Evolutionary conservation across 225 moss, liverwort and hornwort genomes (phyloP), one percentile per base, ranked within the genome.

Genomic region (Pleurozium schreberi): DNA sequence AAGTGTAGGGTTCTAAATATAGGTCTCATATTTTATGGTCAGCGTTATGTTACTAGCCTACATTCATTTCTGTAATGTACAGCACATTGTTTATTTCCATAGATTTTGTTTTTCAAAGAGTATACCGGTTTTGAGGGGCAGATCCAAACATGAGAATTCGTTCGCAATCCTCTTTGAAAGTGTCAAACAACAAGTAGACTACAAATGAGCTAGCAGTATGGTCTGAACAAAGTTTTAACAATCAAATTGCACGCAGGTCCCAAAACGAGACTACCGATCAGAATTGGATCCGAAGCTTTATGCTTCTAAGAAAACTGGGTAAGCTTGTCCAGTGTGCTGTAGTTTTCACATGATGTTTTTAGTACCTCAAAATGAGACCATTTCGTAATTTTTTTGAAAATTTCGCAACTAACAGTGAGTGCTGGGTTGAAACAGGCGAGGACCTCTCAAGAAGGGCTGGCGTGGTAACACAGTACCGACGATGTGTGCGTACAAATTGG

Each of bases 401-500:
- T 74, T 86, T 62, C 87, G 74, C 42, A 86, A 62, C 59, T 58
- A 83, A 84, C 25, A 61, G 79, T 68, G 75, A 62, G 11, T 82
- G 31, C 45, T 90, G 88, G 87, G 47, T 90, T 89, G 84, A 84
- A 90, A 89, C 94, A 98, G 98, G 91, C 93, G 95, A 70, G 98
- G 98, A 90, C 98, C 97, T 85, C 96, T 98, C 80, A 87, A 82
- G 87, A 93, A 92, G 88, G 96, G 94, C 84, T 98, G 97, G 98
- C 96, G 95, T 90, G 90, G 87, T 43, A 93, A 90, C 85, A 88
- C 92, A 61, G 93, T 75, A 68, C 97, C 95, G 59, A 92, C 92
- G 83, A 98, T 98, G 98, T 98, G 98, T 92, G 97, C 96, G 85
- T 98, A 98, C 95, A 98, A 97, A 92, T 92, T 98, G 91, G 95